Conservation (phyloP, 257 asterid species). For the Linaria vulgaris region DNA sequence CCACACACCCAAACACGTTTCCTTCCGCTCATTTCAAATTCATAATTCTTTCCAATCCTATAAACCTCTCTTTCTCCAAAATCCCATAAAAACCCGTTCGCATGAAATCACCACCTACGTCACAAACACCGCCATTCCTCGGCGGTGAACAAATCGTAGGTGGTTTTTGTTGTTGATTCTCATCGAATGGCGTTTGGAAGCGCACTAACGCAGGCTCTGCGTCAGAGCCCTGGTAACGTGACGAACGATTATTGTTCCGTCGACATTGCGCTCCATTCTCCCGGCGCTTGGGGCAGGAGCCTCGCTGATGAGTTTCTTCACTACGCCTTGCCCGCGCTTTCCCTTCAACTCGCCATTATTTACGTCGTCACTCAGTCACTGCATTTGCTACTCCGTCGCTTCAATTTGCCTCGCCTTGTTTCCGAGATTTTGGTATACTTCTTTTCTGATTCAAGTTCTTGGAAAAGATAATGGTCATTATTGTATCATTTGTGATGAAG, state of each 20-base stretch:
- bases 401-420: slow-evolving; percentile 72
- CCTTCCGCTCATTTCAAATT: too few species aligned
- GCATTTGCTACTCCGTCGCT: slow-evolving; percentile 60
- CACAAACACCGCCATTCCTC: too few species aligned
- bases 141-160: not conserved
- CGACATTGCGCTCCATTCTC: slow-evolving; percentile 47
- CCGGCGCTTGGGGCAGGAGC: slow-evolving; percentile 49
- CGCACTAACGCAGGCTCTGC: not conserved
- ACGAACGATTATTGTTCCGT: slow-evolving; percentile 37
- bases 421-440: slow-evolving; percentile 68
- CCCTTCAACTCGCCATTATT: slow-evolving; percentile 64
- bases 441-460: too few species aligned
- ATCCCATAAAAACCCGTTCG: too few species aligned
- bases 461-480: too few species aligned
- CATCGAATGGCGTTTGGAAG: not conserved
- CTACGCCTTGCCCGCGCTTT: slow-evolving; percentile 62
- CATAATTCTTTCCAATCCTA: too few species aligned
- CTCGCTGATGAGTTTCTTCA: slow-evolving; percentile 28
- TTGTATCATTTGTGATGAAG: too few species aligned
- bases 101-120: too few species aligned
- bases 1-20: too few species aligned
- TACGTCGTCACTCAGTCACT: slow-evolving; percentile 70
- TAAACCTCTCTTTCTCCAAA: too few species aligned
- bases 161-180: not conserved
- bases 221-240: slow-evolving; percentile 34